These are phyloP conservation scores for Neurospora sp. DNA, from an alignment of 495 filamentous ascomycete genomes.

Conservation along the genomic window DNA sequence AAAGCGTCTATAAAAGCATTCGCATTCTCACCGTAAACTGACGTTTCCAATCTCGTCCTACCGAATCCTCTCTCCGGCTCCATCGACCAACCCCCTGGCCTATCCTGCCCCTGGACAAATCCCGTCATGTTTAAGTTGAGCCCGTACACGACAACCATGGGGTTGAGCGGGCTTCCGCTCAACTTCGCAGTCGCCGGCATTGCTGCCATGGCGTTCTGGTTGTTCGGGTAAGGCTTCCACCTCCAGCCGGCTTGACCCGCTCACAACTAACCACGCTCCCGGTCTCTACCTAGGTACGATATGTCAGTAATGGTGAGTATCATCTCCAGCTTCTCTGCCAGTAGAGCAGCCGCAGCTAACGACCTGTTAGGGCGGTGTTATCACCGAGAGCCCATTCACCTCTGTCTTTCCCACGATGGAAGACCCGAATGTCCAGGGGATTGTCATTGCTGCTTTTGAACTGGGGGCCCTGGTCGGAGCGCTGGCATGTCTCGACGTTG, in stretches of 20 bases:
- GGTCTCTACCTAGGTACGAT: neutral
- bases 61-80: neutral
- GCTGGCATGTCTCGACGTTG: slow-evolving; percentile 44
- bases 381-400: neutral
- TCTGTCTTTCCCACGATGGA: neutral
- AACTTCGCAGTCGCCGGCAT: neutral
- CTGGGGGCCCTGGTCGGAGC: slow-evolving; percentile 53
- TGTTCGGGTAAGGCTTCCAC: neutral
- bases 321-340: neutral
- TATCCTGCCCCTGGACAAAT: neutral
- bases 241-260: no score
- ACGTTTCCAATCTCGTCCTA: no score
- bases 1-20: neutral
- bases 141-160: neutral
- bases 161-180: neutral
- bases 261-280: no score
- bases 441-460: slow-evolving; percentile 39
- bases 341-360: neutral
- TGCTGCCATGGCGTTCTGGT: neutral
- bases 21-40: neutral
- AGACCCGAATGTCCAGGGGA: slow-evolving; percentile 24
- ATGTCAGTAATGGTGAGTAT: neutral
- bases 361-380: neutral
- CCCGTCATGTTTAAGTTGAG: neutral
- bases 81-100: neutral